Conservation (phyloP, 306 rosid species). For the Urtica urens region DNA sequence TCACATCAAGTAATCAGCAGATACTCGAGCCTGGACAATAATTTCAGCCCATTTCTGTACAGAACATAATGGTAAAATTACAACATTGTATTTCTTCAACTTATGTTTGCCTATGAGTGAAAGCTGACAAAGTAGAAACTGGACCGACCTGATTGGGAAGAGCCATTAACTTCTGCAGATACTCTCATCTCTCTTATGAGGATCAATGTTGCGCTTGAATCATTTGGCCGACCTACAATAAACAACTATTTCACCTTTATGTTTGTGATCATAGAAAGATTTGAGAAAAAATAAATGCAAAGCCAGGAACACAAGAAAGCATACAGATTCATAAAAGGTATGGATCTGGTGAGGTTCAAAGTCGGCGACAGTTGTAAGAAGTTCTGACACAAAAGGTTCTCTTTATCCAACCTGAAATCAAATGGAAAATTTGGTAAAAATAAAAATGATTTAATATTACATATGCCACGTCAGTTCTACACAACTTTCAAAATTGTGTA, state of each 20-base stretch:
- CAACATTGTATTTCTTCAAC: no score
- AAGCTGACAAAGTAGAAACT: background rate
- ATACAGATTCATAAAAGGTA: constrained; percentile 90
- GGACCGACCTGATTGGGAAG: constrained; percentile 78
- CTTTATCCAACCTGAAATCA: constrained; percentile 76
- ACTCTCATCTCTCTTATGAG: constrained; percentile 85
- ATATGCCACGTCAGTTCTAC: no score
- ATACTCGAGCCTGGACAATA: constrained; percentile 83
- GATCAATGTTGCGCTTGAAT: constrained; percentile 90
- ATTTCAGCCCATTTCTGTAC: constrained; percentile 91
- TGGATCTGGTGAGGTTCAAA: constrained; percentile 94
- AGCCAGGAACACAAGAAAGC: constrained; percentile 9
- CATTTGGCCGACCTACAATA: constrained; percentile 98
- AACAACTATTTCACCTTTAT: no score
- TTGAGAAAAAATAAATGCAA: background rate
- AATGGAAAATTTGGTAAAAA: no score
- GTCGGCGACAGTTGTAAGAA: constrained; percentile 70
- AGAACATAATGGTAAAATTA: background rate
- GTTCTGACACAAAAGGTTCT: constrained; percentile 96
- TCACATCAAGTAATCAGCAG: constrained; percentile 69
- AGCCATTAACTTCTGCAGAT: constrained; percentile 74
- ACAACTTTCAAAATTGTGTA: no score
- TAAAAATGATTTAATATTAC: no score
- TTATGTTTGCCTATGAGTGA: background rate
- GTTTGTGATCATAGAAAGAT: no score